Evolutionary conservation across 1,139 yeast genomes (phyloP).

Genomic region (Suhomyces bribrorum): DNA sequence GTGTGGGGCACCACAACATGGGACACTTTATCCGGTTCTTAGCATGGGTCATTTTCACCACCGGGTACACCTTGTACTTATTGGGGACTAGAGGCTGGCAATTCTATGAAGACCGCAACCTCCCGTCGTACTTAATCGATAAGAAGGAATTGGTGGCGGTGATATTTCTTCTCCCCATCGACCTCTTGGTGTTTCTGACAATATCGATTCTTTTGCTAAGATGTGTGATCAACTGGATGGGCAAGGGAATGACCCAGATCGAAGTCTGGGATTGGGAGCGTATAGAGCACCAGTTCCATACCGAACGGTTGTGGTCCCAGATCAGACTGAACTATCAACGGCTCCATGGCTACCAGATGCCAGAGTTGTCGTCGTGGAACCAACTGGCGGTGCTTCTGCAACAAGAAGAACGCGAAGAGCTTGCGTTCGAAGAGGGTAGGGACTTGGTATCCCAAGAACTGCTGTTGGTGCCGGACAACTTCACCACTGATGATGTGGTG

Average conservation of each 20-base stretch:
- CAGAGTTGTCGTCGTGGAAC: slow-evolving; percentile 52
- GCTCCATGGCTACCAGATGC: slow-evolving; percentile 47
- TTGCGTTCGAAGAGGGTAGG: background rate
- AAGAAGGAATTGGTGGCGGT: slow-evolving; percentile 57
- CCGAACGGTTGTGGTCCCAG: slow-evolving; percentile 53
- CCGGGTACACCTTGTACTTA: slow-evolving; percentile 50
- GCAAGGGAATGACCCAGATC: slow-evolving; percentile 84
- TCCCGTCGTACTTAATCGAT: slow-evolving; percentile 62
- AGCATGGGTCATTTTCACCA: slow-evolving; percentile 61
- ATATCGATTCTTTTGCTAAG: slow-evolving; percentile 61
- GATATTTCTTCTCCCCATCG: slow-evolving; percentile 55
- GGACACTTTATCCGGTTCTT: slow-evolving; percentile 85
- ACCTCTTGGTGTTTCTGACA: slow-evolving; percentile 58
- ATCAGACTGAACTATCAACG: slow-evolving; percentile 47
- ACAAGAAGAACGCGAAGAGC: slow-evolving; percentile 12
- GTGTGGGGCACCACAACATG: slow-evolving; percentile 77
- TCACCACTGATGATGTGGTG: slow-evolving; percentile 57
- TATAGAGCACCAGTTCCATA: slow-evolving; percentile 61
- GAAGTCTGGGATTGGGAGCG: slow-evolving; percentile 93
- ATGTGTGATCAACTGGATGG: slow-evolving; percentile 55
- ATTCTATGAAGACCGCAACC: slow-evolving; percentile 53
- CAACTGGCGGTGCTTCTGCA: slow-evolving; percentile 22
- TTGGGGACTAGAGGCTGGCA: slow-evolving; percentile 41
- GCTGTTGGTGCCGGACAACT: slow-evolving; percentile 25
- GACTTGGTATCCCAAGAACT: background rate